Evolutionary conservation across 1,284 basidiomycete genomes (phyloP), one percentile per base, ranked within the genome.

Genomic region (Cutaneotrichosporon sp.): DNA sequence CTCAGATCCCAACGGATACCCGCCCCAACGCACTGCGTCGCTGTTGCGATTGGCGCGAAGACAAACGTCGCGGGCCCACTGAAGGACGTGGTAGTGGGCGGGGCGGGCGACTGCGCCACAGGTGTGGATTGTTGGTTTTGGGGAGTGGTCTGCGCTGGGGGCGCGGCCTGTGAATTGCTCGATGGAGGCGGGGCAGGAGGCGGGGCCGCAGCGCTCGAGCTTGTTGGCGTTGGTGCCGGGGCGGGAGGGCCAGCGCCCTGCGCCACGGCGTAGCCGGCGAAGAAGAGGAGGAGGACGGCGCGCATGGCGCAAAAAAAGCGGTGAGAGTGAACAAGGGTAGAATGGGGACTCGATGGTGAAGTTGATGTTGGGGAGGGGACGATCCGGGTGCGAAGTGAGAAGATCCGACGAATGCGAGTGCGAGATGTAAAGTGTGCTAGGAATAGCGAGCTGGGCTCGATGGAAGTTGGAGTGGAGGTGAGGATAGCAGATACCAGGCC

Each of bases 21-120:
- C 21, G 32, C 40, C 13, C 40, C 31, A n/a, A 22, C 46, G 50
- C 73, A 74, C 18, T 71, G 70, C 0, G 66, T 70, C 47, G 65
- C 59, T 0, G 72, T 73, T 4, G 64, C 51, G 14, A 68, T 50
- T 7, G 38, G 10, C 6, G 36, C 38, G 40, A 70, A 69, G 13
- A 50, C 31, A 31, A 72, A 56, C 13, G 63, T 64, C 21, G 72
- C 70, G 10, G 61, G 36, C 22, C 34, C 42, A 6, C 49, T 53
- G 26, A 26, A n/a, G 10, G 40, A 9, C 21, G 57, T 21, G 11
- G 56, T 14, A 5, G 59, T 5, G 4, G 56, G 2, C 21, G 42
- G n/a, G 38, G 56, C 18, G 21, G 42, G 6, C 5, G 63, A 1
- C 13, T 52, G 26, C 11, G 62, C 40, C 10, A n/a, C 21, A n/a